A percentile compares a stretch with the other conserved stretches of the same genome.
Evolutionary conservation across 805 yeast species (phyloP).

Genomic region (Millerago galiae): DNA sequence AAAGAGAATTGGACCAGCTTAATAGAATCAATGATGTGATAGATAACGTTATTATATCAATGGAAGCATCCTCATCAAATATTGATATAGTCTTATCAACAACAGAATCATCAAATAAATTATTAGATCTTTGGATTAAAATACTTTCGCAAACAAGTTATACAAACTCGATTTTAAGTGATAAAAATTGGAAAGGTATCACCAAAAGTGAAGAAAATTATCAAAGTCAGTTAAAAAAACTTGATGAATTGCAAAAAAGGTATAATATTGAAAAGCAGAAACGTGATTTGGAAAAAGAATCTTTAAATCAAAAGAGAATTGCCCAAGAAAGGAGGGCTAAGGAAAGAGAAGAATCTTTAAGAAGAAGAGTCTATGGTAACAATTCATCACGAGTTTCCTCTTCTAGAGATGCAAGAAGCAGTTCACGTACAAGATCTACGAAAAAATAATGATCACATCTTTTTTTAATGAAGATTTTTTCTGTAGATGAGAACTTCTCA

Average conservation of each 20-base stretch:
- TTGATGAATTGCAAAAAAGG: conserved; percentile 23
- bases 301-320: conserved; percentile 10
- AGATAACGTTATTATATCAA: conserved; percentile 17
- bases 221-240: conserved; percentile 21
- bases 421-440: background rate
- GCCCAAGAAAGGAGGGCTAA: conserved; percentile 16
- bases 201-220: conserved; percentile 20
- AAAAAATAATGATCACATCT: background rate
- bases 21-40: conserved; percentile 15
- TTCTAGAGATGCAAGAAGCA: background rate
- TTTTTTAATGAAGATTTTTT: too few relatives aligned
- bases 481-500: too few relatives aligned
- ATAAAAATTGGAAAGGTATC: conserved; percentile 34
- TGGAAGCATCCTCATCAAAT: conserved; percentile 16
- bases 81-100: conserved; percentile 23
- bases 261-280: conserved; percentile 19
- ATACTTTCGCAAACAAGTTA: conserved; percentile 58
- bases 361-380: conserved; percentile 25
- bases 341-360: conserved; percentile 23
- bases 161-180: conserved; percentile 41
- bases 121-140: conserved; percentile 54
- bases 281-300: conserved; percentile 22
- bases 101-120: conserved; percentile 40
- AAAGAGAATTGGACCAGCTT: conserved; percentile 19
- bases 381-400: background rate